Evolutionary conservation across 345 rosid species (phyloP).

Genomic region (Populus davidiana): DNA sequence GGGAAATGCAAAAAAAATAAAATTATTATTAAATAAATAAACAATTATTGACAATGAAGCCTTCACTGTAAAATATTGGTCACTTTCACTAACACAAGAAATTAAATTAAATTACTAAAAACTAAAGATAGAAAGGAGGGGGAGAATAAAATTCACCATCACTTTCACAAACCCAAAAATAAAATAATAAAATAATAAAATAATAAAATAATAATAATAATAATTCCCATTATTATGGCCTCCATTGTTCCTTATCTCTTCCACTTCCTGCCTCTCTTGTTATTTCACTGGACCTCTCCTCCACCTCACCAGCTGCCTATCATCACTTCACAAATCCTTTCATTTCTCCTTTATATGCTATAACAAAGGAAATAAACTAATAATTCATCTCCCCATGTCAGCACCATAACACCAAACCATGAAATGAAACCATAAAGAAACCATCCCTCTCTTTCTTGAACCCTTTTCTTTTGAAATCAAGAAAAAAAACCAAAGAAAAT

Average conservation of each 20-base stretch:
- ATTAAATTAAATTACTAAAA: background rate
- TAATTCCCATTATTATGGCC: conserved; percentile 43
- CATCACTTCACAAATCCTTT: conserved; percentile 3
- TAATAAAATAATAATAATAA: background rate
- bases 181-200: background rate
- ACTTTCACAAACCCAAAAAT: background rate
- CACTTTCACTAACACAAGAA: background rate
- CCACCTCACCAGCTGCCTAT: conserved; percentile 3
- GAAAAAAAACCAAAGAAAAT: conserved; percentile 13
- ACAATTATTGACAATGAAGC: no score
- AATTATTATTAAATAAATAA: no score
- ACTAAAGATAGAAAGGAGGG: background rate
- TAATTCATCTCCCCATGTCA: conserved; percentile 5
- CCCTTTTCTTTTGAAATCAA: background rate
- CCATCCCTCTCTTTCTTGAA: background rate
- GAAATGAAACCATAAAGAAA: conserved; percentile 1
- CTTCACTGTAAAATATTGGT: no score
- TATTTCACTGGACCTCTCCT: conserved; percentile 36
- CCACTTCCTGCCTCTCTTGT: conserved; percentile 16
- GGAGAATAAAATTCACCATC: background rate
- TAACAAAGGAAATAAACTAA: conserved; percentile 2
- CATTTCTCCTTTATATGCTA: background rate
- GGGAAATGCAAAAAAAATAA: no score
- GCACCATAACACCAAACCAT: background rate
- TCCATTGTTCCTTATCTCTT: conserved; percentile 47